Evolutionary conservation across 805 yeast genomes (phyloP).

Genomic region (Lachancea kluyveri): DNA sequence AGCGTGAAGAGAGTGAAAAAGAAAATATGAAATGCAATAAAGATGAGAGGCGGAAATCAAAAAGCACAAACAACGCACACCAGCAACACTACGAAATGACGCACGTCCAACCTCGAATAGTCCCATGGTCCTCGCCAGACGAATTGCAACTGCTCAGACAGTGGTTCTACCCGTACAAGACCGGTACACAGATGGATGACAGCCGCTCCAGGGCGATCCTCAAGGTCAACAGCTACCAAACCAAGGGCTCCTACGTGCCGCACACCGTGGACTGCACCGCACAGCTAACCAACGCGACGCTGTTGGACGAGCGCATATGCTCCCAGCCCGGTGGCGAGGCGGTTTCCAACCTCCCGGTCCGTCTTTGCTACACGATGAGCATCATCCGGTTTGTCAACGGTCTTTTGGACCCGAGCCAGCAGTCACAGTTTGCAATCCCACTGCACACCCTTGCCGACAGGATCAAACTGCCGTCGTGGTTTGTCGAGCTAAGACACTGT

Average conservation of each 20-base stretch:
- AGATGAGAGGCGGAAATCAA: no score
- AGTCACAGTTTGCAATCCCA: slow-evolving; percentile 71
- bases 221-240: slow-evolving; percentile 45
- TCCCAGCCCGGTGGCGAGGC: slow-evolving; percentile 18
- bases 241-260: slow-evolving; percentile 57
- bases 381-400: slow-evolving; percentile 88
- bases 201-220: slow-evolving; percentile 41
- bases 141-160: slow-evolving; percentile 43
- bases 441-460: slow-evolving; percentile 66
- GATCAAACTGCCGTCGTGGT: slow-evolving; percentile 64
- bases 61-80: not conserved
- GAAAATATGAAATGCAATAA: no score
- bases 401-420: slow-evolving; percentile 78
- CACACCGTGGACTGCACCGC: slow-evolving; percentile 69
- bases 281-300: slow-evolving; percentile 43
- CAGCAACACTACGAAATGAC: not conserved
- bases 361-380: slow-evolving; percentile 63
- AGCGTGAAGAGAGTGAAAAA: no score
- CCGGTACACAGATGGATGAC: slow-evolving; percentile 22
- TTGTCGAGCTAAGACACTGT: slow-evolving; percentile 85
- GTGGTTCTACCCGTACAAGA: slow-evolving; percentile 45
- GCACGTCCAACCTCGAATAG: slow-evolving; percentile 17
- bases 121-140: slow-evolving; percentile 32
- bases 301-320: slow-evolving; percentile 42
- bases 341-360: no score